Evolutionary conservation across 805 yeast species (phyloP).

Genomic region (Hanseniaspora taiwanica): DNA sequence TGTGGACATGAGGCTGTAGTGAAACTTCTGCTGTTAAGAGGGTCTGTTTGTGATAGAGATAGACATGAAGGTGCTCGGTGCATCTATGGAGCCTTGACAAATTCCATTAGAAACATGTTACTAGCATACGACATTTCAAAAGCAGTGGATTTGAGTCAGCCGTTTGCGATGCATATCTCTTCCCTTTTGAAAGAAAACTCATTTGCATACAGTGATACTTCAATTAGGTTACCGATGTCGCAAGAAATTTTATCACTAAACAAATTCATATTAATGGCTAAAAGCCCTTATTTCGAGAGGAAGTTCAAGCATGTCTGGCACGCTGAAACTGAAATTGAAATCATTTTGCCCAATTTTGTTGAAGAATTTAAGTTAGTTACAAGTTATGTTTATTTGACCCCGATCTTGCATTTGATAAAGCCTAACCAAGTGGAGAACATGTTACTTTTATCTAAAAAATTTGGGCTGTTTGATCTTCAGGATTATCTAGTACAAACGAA

Average conservation of each 20-base stretch:
- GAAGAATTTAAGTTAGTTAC: slow-evolving; percentile 16
- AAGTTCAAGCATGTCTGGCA: slow-evolving; percentile 17
- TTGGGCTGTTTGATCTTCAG: slow-evolving; percentile 26
- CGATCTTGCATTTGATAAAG: slow-evolving; percentile 27
- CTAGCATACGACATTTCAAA: slow-evolving; percentile 53
- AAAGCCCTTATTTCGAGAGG: slow-evolving; percentile 23
- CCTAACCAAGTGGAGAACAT: slow-evolving; percentile 20
- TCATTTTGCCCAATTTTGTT: slow-evolving; percentile 11
- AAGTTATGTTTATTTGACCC: slow-evolving; percentile 26
- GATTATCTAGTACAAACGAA: slow-evolving; percentile 23
- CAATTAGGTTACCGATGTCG: slow-evolving; percentile 11
- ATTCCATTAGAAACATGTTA: slow-evolving; percentile 44
- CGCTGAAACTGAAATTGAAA: slow-evolving; percentile 8
- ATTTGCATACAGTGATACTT: slow-evolving; percentile 16
- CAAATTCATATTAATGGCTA: slow-evolving; percentile 28
- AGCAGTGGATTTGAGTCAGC: slow-evolving; percentile 52
- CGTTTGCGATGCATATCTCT: slow-evolving; percentile 60
- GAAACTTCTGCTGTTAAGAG: slow-evolving; percentile 43
- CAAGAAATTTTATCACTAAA: slow-evolving; percentile 20
- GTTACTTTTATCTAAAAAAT: slow-evolving; percentile 21
- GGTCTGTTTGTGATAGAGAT: slow-evolving; percentile 70
- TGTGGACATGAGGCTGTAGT: slow-evolving; percentile 66
- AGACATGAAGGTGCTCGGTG: slow-evolving; percentile 74
- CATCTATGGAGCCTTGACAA: slow-evolving; percentile 65
- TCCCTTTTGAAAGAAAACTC: slow-evolving; percentile 19